Percentiles rank a stretch among this genome's conserved stretches.
phyloP scores from a whole-genome alignment of 768 basidiomycete genomes.

The Strobilomyces echinocephalus region DNA sequence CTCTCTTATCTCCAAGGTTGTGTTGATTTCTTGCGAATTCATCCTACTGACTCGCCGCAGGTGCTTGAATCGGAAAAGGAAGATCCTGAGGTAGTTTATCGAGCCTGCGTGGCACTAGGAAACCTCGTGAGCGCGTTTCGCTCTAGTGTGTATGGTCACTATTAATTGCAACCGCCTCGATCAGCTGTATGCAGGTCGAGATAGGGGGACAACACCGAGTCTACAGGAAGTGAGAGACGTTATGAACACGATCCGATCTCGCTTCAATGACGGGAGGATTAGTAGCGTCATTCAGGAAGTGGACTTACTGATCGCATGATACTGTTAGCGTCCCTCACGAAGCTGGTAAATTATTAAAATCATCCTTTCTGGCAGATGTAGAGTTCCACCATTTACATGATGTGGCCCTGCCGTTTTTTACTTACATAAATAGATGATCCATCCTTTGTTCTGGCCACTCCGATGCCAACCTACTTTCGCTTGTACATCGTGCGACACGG shows the following conservation, averaged over 20 bases:
- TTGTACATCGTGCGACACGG: conserved; percentile 74
- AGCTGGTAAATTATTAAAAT: too few species aligned
- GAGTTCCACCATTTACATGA: too few species aligned
- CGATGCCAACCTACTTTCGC: conserved; percentile 35
- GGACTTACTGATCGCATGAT: conserved; percentile 30
- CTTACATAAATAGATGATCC: too few species aligned
- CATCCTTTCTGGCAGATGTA: too few species aligned
- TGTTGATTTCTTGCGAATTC: not conserved
- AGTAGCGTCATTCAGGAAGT: conserved; percentile 49
- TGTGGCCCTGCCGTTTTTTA: too few species aligned
- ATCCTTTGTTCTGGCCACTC: not conserved
- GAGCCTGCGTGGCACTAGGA: conserved; percentile 66
- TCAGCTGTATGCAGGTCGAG: conserved; percentile 49
- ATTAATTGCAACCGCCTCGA: not conserved
- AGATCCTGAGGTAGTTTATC: conserved; percentile 69
- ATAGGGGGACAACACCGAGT: conserved; percentile 32
- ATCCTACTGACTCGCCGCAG: conserved; percentile 14
- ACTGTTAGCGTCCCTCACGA: too few species aligned
- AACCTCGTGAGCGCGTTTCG: conserved; percentile 50
- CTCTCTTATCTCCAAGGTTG: conserved; percentile 44
- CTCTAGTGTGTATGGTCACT: not conserved
- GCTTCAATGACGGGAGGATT: conserved; percentile 59
- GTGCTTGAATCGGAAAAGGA: conserved; percentile 38
- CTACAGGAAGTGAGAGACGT: conserved; percentile 36
- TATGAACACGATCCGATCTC: conserved; percentile 36